Conservation (phyloP, 2,329 filamentous ascomycete genomes). For the Colletotrichum spinosum region DNA sequence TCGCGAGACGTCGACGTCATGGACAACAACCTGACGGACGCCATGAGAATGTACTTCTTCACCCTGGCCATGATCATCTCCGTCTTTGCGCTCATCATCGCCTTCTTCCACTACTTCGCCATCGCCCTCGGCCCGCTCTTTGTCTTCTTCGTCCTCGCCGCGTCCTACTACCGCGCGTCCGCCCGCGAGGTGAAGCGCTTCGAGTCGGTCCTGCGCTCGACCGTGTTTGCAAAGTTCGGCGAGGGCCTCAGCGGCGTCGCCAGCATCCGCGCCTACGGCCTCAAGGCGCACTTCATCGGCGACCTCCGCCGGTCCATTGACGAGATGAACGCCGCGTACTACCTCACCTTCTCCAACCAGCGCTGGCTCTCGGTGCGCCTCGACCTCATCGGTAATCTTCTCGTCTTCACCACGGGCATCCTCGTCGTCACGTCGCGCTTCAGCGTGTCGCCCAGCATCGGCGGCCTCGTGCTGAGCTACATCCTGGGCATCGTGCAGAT, state of each 20-base stretch:
- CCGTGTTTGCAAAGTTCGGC: conserved; percentile 90
- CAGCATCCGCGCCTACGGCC: conserved; percentile 89
- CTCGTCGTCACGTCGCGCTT: conserved; percentile 93
- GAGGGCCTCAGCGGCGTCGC: conserved; percentile 88
- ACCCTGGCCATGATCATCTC: conserved; percentile 85
- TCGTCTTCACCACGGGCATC: conserved; percentile 91
- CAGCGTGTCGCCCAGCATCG: conserved; percentile 84
- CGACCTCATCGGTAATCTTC: conserved; percentile 83
- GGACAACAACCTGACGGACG: conserved; percentile 91
- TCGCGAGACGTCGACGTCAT: conserved; percentile 96
- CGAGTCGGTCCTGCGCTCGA: conserved; percentile 88
- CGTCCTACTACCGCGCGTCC: conserved; percentile 89
- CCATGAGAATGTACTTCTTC: conserved; percentile 92
- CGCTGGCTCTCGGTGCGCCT: conserved; percentile 90
- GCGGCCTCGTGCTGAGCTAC: conserved; percentile 90
- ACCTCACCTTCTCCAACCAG: conserved; percentile 94
- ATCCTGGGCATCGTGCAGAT: conserved; percentile 94
- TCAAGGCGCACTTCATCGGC: conserved; percentile 78
- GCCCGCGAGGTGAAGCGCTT: conserved; percentile 95
- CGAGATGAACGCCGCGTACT: conserved; percentile 94
- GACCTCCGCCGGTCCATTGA: conserved; percentile 82
- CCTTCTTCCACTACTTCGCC: conserved; percentile 92
- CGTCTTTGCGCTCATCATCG: conserved; percentile 90
- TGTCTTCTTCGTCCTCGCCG: conserved; percentile 82
- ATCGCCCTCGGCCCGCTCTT: conserved; percentile 73